Evolutionary conservation across 2,329 filamentous ascomycete species (phyloP).

Genomic region (Aureobasidium musti): DNA sequence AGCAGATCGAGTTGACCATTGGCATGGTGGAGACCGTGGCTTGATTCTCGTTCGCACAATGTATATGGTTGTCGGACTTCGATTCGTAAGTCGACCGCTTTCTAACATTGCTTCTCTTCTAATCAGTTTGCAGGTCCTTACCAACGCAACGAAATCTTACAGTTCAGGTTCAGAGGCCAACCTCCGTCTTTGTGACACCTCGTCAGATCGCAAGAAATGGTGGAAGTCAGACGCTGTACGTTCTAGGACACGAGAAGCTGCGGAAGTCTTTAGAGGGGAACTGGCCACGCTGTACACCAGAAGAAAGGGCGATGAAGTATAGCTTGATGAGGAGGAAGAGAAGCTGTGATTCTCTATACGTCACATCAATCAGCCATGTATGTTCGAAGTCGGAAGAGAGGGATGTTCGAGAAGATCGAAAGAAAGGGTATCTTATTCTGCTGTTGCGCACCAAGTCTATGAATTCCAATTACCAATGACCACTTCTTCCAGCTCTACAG

Average conservation of each 20-base stretch:
- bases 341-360: not conserved
- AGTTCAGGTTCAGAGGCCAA: not conserved
- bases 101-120: not conserved
- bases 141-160: not conserved
- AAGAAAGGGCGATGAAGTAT: too few relatives aligned
- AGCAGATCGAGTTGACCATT: not conserved
- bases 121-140: not conserved
- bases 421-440: conserved; percentile 8
- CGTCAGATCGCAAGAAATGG: not conserved
- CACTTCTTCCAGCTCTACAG: conserved; percentile 34
- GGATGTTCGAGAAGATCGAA: not conserved
- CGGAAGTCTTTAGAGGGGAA: not conserved
- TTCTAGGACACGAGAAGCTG: not conserved
- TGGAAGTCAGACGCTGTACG: not conserved
- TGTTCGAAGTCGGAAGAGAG: not conserved
- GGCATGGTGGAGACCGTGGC: not conserved
- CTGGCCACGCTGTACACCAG: not conserved
- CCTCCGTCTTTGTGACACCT: not conserved
- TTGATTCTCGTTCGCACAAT: not conserved
- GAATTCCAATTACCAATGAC: not conserved
- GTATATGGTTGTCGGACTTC: not conserved
- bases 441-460: conserved; percentile 16
- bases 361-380: not conserved
- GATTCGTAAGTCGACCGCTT: not conserved
- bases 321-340: not conserved